phyloP scores from a whole-genome alignment of 495 filamentous ascomycete genomes.

The Lophiotrema nucula region DNA sequence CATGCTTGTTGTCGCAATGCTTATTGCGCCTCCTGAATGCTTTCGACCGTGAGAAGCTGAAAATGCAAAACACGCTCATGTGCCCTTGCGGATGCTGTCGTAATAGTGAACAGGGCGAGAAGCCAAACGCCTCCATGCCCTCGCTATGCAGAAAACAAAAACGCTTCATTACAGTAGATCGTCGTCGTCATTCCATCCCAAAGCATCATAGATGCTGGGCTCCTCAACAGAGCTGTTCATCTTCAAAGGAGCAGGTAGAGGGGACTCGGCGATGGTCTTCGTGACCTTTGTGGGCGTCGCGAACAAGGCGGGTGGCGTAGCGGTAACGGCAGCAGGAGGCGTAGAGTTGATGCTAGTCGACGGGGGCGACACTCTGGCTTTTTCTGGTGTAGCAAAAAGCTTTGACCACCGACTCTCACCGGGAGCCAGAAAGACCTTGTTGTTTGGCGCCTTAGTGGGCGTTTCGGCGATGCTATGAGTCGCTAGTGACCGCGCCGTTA shows the following conservation, averaged over 20 bases:
- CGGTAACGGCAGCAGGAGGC: not conserved
- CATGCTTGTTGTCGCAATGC: too few species aligned
- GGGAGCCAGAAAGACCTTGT: not conserved
- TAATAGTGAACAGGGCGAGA: too few species aligned
- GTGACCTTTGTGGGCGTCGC: constrained; percentile 16
- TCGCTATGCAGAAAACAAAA: constrained; percentile 29
- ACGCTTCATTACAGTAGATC: constrained; percentile 38
- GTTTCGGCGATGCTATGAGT: constrained; percentile 22
- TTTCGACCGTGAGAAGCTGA: not conserved
- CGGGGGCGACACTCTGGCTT: not conserved
- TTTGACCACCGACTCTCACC: not conserved
- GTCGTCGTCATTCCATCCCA: constrained; percentile 78
- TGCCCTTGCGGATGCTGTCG: too few species aligned
- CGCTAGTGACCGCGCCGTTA: not conserved
- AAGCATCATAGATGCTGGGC: constrained; percentile 61
- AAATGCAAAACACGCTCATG: constrained; percentile 1
- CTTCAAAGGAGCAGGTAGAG: constrained; percentile 21
- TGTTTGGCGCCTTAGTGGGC: constrained; percentile 15
- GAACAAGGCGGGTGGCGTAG: constrained; percentile 8
- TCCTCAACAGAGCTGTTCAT: constrained; percentile 37
- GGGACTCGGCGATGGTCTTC: constrained; percentile 9
- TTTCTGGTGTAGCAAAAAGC: constrained; percentile 24
- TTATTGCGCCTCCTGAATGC: constrained; percentile 16
- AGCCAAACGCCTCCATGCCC: too few species aligned
- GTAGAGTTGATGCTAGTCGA: not conserved